phyloP scores from a whole-genome alignment of 2,329 filamentous ascomycete species.

The Botryotinia convoluta region DNA sequence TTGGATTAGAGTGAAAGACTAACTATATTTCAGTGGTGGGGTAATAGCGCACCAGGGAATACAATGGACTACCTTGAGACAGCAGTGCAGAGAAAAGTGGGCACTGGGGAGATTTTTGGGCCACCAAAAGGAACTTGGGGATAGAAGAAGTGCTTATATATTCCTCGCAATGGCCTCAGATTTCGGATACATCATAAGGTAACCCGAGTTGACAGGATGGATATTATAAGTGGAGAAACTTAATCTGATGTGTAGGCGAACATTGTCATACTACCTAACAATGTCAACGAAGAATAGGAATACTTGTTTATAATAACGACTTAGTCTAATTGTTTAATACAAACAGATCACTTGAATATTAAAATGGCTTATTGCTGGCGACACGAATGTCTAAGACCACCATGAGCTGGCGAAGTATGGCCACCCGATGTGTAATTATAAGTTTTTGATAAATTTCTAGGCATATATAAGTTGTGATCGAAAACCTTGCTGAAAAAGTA shows the following conservation, averaged over 20 bases:
- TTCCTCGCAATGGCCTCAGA: background rate
- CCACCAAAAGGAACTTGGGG: constrained; percentile 17
- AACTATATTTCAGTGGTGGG: constrained; percentile 57
- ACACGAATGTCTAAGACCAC: no score
- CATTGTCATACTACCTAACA: background rate
- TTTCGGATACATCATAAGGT: background rate
- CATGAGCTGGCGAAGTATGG: no score
- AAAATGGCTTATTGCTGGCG: no score
- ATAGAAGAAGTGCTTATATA: background rate
- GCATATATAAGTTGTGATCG: no score
- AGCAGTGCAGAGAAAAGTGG: constrained; percentile 25
- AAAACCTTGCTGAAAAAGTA: no score
- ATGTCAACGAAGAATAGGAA: background rate
- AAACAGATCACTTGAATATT: no score
- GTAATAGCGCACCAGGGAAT: constrained; percentile 45
- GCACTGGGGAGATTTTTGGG: constrained; percentile 27
- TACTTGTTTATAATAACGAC: no score
- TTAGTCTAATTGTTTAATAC: no score
- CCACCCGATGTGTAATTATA: no score
- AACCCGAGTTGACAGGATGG: background rate
- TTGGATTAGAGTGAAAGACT: background rate
- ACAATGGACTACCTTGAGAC: constrained; percentile 27
- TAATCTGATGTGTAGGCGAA: no score
- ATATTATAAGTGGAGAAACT: background rate
- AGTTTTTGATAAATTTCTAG: no score